These are phyloP conservation scores for Iris macrosiphon DNA, from an alignment of 106 monocot genomes.

Conservation along the genomic window DNA sequence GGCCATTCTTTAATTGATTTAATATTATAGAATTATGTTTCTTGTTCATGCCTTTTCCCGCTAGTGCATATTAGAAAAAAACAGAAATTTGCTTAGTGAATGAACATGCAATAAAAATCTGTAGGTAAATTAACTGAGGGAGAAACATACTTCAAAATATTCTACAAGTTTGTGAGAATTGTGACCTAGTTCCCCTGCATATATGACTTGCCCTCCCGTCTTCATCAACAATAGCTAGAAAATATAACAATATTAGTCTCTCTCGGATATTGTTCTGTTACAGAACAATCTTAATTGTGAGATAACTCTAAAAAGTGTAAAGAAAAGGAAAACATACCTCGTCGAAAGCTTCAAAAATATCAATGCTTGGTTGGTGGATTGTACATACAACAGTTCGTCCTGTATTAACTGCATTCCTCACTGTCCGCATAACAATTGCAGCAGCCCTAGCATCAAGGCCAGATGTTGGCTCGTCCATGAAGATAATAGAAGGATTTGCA, in stretches of 20 bases:
- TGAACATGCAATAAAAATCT: too few relatives aligned
- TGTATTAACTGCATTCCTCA: slow-evolving; percentile 82
- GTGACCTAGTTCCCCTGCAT: slow-evolving; percentile 72
- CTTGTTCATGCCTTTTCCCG: too few relatives aligned
- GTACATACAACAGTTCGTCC: slow-evolving; percentile 93
- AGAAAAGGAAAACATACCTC: slow-evolving; percentile 39
- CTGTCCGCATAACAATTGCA: slow-evolving; percentile 92
- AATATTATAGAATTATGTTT: too few relatives aligned
- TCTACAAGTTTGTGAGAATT: slow-evolving; percentile 59
- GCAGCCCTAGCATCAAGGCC: slow-evolving; percentile 94
- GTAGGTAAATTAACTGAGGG: too few relatives aligned
- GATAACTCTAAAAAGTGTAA: neutral
- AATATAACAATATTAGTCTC: neutral
- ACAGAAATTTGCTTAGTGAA: too few relatives aligned
- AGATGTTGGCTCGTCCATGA: slow-evolving; percentile 98
- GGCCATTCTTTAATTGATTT: too few relatives aligned
- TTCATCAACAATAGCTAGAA: slow-evolving; percentile 80
- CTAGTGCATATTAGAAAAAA: too few relatives aligned
- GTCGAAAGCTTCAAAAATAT: slow-evolving; percentile 97
- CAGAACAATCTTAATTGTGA: neutral
- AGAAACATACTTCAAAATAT: slow-evolving; percentile 77
- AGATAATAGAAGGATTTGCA: slow-evolving; percentile 89
- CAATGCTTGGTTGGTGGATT: slow-evolving; percentile 97
- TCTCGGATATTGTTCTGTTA: neutral
- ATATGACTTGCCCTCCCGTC: slow-evolving; percentile 76